These are phyloP conservation scores for Porodaedalea pini DNA, from an alignment of 1,284 basidiomycete species.

Conservation along the genomic window DNA sequence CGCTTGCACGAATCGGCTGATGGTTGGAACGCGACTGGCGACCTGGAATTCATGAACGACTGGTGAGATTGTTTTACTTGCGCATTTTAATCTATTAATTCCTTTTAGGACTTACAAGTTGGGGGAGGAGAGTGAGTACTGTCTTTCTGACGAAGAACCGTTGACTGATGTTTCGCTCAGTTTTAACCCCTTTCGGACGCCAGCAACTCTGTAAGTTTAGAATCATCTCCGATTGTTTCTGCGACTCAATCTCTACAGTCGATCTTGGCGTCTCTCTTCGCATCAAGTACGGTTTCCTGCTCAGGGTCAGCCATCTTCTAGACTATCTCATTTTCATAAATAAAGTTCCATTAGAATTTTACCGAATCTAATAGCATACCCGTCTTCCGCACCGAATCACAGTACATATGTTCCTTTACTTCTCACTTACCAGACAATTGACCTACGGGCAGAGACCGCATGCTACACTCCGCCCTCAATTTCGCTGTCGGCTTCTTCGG, in stretches of 20 bases:
- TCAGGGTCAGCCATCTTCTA: conserved; percentile 43
- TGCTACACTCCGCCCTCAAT: conserved; percentile 79
- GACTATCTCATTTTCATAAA: not conserved
- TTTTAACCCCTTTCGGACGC: conserved; percentile 78
- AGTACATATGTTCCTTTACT: conserved; percentile 45
- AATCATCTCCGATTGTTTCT: not conserved
- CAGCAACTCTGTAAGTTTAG: conserved; percentile 66
- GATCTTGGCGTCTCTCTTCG: conserved; percentile 71
- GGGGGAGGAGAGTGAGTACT: conserved; percentile 63
- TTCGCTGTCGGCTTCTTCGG: conserved; percentile 89
- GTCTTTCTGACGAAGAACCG: not conserved
- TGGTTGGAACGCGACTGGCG: conserved; percentile 60
- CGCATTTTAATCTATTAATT: not conserved
- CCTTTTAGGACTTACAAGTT: conserved; percentile 69
- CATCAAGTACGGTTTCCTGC: conserved; percentile 76
- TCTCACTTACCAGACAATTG: not conserved
- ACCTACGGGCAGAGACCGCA: conserved; percentile 56
- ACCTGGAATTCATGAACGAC: conserved; percentile 69
- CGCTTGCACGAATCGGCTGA: conserved; percentile 52
- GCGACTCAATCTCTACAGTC: conserved; percentile 35
- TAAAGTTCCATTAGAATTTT: conserved; percentile 53
- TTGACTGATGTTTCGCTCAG: conserved; percentile 33
- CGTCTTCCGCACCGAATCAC: conserved; percentile 85
- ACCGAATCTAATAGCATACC: conserved; percentile 67
- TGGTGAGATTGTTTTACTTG: conserved; percentile 45